These are phyloP conservation scores for Trypanosoma grayi DNA, from an alignment of 208 protist genomes.

Conservation along the genomic window DNA sequence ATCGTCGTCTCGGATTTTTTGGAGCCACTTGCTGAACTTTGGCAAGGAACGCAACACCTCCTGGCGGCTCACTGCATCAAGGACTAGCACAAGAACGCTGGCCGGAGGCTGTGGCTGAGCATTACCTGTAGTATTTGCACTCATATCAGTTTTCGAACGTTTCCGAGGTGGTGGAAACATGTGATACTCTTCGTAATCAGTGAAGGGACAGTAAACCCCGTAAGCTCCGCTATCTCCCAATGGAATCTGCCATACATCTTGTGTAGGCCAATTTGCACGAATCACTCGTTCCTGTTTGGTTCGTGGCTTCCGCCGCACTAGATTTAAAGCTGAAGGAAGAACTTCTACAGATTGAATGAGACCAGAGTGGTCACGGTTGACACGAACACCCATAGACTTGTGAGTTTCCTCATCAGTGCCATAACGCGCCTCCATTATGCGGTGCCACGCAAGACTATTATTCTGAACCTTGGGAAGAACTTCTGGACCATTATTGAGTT, in stretches of 20 bases:
- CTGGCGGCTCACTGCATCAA: conserved; percentile 64
- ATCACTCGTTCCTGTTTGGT: conserved; percentile 16
- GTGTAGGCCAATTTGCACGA: conserved; percentile 28
- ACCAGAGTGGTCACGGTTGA: conserved; percentile 29
- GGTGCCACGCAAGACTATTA: conserved; percentile 32
- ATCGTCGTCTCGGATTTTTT: conserved; percentile 26
- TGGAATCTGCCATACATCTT: conserved; percentile 34
- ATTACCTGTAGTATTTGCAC: not conserved
- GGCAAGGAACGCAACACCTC: conserved; percentile 53
- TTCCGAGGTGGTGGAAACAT: conserved; percentile 34
- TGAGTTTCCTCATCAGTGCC: conserved; percentile 26
- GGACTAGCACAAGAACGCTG: conserved; percentile 50
- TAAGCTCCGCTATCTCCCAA: conserved; percentile 43
- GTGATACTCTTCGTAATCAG: conserved; percentile 53
- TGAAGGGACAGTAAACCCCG: conserved; percentile 35
- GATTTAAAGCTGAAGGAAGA: conserved; percentile 18
- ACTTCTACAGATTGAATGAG: conserved; percentile 44
- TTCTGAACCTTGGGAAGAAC: conserved; percentile 20
- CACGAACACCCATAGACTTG: conserved; percentile 25
- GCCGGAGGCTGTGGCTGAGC: conserved; percentile 24
- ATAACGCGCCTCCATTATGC: conserved; percentile 33
- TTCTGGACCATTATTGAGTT: conserved; percentile 28
- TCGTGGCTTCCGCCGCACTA: conserved; percentile 12
- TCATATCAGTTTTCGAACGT: not conserved
- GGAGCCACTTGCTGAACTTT: conserved; percentile 42